These are phyloP conservation scores for Oryza rufipogon DNA, from an alignment of 176 grass and related monocot species.

Conservation along the genomic window DNA sequence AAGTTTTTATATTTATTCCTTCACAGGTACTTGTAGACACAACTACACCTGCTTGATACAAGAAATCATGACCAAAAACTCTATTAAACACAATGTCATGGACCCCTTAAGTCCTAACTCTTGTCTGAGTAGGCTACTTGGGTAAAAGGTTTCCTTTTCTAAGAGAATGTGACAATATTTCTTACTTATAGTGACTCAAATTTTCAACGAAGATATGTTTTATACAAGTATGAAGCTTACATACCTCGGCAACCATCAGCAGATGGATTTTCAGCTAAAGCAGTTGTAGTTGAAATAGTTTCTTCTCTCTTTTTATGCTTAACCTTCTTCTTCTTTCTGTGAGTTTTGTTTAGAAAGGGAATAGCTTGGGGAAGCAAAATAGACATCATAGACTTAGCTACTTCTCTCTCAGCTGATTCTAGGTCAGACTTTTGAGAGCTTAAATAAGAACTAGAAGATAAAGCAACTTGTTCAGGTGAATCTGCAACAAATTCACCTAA, in stretches of 20 bases:
- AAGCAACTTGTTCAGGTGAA: slow-evolving; percentile 63
- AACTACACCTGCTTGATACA: slow-evolving; percentile 44
- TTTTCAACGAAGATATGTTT: slow-evolving; percentile 25
- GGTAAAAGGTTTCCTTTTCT: slow-evolving; percentile 22
- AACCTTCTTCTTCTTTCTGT: slow-evolving; percentile 56
- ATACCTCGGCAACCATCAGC: slow-evolving; percentile 61
- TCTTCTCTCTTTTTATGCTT: slow-evolving; percentile 52
- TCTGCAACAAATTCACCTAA: slow-evolving; percentile 45
- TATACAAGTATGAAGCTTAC: slow-evolving; percentile 26
- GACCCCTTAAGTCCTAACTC: not conserved
- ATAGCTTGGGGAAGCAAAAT: slow-evolving; percentile 91
- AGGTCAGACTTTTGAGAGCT: slow-evolving; percentile 69
- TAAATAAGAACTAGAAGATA: slow-evolving; percentile 70
- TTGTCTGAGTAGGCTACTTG: slow-evolving; percentile 19
- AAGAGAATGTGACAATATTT: slow-evolving; percentile 23
- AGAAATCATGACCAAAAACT: slow-evolving; percentile 13
- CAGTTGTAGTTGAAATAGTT: slow-evolving; percentile 21
- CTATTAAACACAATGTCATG: slow-evolving; percentile 21
- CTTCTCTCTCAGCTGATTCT: slow-evolving; percentile 61
- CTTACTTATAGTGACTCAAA: slow-evolving; percentile 20
- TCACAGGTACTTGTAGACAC: slow-evolving; percentile 36
- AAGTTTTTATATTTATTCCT: slow-evolving; percentile 28
- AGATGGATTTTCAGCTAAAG: slow-evolving; percentile 36
- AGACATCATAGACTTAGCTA: slow-evolving; percentile 78
- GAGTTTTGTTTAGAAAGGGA: slow-evolving; percentile 75